Evolutionary conservation across 2,329 filamentous ascomycete species (phyloP).

Genomic region (Fusarium praegraminearum): DNA sequence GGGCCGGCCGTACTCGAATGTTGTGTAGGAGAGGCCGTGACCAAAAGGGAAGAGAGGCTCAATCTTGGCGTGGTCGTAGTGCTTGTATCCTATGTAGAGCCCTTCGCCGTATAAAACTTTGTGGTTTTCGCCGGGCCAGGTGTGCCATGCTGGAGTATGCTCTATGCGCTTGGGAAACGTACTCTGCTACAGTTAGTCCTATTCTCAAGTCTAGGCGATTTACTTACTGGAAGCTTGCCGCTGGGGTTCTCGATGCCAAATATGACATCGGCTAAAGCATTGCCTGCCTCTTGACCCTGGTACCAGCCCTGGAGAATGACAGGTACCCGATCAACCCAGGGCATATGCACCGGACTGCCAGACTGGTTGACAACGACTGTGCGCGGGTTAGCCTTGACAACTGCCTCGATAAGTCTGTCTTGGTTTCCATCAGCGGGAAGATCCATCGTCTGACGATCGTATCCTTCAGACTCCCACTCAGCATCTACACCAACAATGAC

Average conservation of each 20-base stretch:
- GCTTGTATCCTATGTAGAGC: constrained; percentile 78
- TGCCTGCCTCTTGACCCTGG: constrained; percentile 76
- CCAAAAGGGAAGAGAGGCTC: constrained; percentile 77
- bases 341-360: constrained; percentile 64
- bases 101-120: constrained; percentile 79
- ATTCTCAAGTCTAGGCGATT: background rate
- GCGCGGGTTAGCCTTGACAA: constrained; percentile 71
- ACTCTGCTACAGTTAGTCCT: constrained; percentile 52
- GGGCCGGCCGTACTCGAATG: constrained; percentile 72
- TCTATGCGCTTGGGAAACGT: constrained; percentile 74
- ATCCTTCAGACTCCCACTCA: constrained; percentile 82
- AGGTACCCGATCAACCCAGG: constrained; percentile 73
- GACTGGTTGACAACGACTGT: constrained; percentile 74
- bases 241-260: constrained; percentile 76
- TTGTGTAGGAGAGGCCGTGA: constrained; percentile 79
- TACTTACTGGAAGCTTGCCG: constrained; percentile 72
- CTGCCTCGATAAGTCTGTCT: constrained; percentile 72
- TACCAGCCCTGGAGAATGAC: constrained; percentile 70
- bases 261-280: constrained; percentile 74
- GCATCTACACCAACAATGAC: constrained; percentile 77
- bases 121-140: constrained; percentile 78
- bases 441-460: constrained; percentile 79
- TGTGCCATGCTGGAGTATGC: constrained; percentile 77
- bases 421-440: constrained; percentile 67
- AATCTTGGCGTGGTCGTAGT: constrained; percentile 73